Base-by-base conservation (phyloP, 2,329 filamentous ascomycete genomes). In the Simplicillium sp. region DNA sequence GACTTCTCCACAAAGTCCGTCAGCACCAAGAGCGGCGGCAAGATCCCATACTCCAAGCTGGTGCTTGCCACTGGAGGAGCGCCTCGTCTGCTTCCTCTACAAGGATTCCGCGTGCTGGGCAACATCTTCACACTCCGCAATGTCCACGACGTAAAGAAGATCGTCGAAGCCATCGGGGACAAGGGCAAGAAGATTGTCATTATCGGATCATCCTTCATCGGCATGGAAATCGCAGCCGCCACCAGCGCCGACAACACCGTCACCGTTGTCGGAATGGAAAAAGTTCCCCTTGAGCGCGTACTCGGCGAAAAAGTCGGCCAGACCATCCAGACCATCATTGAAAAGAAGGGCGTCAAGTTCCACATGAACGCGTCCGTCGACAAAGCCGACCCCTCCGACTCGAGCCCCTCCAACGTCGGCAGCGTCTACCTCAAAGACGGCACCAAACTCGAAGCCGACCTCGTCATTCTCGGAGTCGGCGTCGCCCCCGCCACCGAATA, bases 221-320 rank as follows among this genome's bases (percentile, higher is more conserved):
- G 92, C 33, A 94, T 98, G 85, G 92, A 98, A 62, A 77, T 94
- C n/a, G 90, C 85, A 46, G 92, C 89, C 48, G 82, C 94, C 1
- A 81, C 84, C 0, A 65, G 75, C 35, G 84, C 83, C 52, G 83
- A 84, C 53, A 94, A 98, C 59, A 67, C 81, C 8, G 88, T 98
- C 13, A 84, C 84, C 7, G 79, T 97, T 33, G 70, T 98, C 16
- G 92, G 92, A 31, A 90, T 89, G 84, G 88, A 95, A 56, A 78
- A 77, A 44, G 79, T 79, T 11, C 90, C 92, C 0, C 75, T 97
- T 48, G 86, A 94, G 60, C 78, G 85, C 15, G 79, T 98, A 4
- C 83, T 98, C 59, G 92, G 92, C 40, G 73, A 77, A 43, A 62
- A 87, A 56, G 80, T 97, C 15, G 92, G 92, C 34, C 75, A 74